Base-by-base conservation (phyloP, 1,139 yeast genomes). In the Taphrina confusa region DNA sequence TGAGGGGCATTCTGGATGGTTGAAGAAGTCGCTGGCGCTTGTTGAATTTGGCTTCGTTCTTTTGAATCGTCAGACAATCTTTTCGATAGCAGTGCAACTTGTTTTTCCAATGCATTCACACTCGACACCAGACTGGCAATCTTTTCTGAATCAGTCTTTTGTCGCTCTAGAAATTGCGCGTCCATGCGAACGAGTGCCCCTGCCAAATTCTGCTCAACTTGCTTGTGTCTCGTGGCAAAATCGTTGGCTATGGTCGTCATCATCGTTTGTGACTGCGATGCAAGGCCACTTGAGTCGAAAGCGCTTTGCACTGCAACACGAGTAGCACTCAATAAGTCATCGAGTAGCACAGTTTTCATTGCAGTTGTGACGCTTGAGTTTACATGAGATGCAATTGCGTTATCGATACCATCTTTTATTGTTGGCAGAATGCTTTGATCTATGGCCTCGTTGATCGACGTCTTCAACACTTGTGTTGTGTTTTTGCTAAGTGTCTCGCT, bases 401-500 rank as follows among this genome's bases (percentile, higher is more conserved):
- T 31, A 16, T 47, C 52, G n/a, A 47, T 25, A 9, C 9, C 30
- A 2, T 31, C 31, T 6, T 6, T 47, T 12, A 50, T 18, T 8
- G 46, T 22, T 11, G 56, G 56, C 22, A 50, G 37, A 16, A 50
- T 20, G 14, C 23, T 27, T 23, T 50, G 46, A 25, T 36, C 28
- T 18, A 50, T 31, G 9, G 46, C 46, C 8, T 50, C 46, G 11
- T 37, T 25, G 34, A 50, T 37, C 25, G 46, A 16, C 9, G 46
- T 25, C 18, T 50, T 25, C 18, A 50, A 36, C n/a, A 50, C 46
- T 16, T 50, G 34, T 14, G 46, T 39, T 22, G 56, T 50, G 56
- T 50, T 50, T 28, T 50, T 50, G 37, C 56, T 50, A 34, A 50
- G 37, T 14, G 56, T 50, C 46, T 50, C 56, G 30, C 56, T 50